Conservation (phyloP, 495 filamentous ascomycete genomes). For the Oidiodendron maius region DNA sequence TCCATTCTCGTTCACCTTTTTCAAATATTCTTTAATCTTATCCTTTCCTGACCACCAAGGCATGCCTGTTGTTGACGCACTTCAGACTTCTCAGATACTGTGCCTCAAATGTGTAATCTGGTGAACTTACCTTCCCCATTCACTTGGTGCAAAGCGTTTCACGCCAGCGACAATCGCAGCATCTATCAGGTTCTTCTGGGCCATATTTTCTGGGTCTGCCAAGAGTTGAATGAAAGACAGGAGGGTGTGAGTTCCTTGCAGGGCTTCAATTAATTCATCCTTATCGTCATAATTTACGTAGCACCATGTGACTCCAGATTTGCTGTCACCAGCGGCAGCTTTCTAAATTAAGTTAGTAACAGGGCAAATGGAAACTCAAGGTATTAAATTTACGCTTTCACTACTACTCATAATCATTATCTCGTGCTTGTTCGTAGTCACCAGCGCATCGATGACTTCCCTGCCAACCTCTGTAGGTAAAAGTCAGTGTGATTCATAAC, state of each 20-base stretch:
- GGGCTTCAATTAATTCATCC: conserved; percentile 25
- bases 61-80: conserved; percentile 16
- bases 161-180: conserved; percentile 54
- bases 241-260: conserved; percentile 47
- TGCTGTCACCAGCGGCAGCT: conserved; percentile 6
- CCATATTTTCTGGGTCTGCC: conserved; percentile 28
- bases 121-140: conserved; percentile 42
- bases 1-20: conserved; percentile 42
- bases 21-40: conserved; percentile 40
- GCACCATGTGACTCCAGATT: conserved; percentile 28
- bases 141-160: conserved; percentile 57
- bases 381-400: conserved; percentile 20
- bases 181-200: conserved; percentile 42
- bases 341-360: conserved; percentile 17
- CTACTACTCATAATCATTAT: conserved; percentile 42
- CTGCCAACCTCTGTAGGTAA: conserved; percentile 46
- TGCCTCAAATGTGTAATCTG: background rate
- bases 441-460: conserved; percentile 49
- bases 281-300: conserved; percentile 38
- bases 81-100: conserved; percentile 4
- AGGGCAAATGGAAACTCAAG: background rate
- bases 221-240: conserved; percentile 43
- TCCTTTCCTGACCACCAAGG: conserved; percentile 46
- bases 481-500: too few species aligned
- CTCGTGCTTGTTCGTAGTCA: conserved; percentile 48